A percentile compares a stretch with the other conserved stretches of the same genome.
Evolutionary conservation across 2,329 filamentous ascomycete genomes (phyloP).

Genomic region (Thielaviopsis populi): DNA sequence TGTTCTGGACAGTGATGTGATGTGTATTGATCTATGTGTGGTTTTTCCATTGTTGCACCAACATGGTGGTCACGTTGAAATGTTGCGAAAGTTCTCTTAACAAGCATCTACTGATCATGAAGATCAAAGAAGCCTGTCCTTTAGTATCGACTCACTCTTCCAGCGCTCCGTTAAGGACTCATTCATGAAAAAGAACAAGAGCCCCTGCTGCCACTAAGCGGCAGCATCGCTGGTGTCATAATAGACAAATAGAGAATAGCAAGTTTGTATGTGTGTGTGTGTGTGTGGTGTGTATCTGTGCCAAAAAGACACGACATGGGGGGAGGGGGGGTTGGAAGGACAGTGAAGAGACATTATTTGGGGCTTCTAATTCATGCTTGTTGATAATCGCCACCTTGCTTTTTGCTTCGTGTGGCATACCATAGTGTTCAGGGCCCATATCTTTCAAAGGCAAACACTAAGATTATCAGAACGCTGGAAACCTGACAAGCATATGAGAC

Average conservation of each 20-base stretch:
- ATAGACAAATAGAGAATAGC: not conserved
- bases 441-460: slow-evolving; percentile 5
- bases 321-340: not conserved
- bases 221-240: slow-evolving; percentile 47
- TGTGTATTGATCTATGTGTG: not conserved
- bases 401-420: not conserved
- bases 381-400: not conserved
- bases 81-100: slow-evolving; percentile 31
- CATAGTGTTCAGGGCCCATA: not conserved
- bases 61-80: slow-evolving; percentile 12
- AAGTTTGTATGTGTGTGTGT: not conserved
- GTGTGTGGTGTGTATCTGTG: not conserved
- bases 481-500: not conserved
- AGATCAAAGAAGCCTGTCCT: slow-evolving; percentile 13
- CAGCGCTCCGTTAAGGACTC: slow-evolving; percentile 59
- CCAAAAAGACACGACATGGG: not conserved
- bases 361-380: not conserved
- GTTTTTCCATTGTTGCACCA: not conserved
- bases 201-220: slow-evolving; percentile 45
- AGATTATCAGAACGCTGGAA: not conserved
- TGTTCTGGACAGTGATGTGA: too few relatives aligned
- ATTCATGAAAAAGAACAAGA: slow-evolving; percentile 38
- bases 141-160: slow-evolving; percentile 32
- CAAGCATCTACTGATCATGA: slow-evolving; percentile 25
- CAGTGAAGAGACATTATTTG: not conserved